Conservation (phyloP, 768 basidiomycete genomes). For the Xerocomus brunneocitrinus region DNA sequence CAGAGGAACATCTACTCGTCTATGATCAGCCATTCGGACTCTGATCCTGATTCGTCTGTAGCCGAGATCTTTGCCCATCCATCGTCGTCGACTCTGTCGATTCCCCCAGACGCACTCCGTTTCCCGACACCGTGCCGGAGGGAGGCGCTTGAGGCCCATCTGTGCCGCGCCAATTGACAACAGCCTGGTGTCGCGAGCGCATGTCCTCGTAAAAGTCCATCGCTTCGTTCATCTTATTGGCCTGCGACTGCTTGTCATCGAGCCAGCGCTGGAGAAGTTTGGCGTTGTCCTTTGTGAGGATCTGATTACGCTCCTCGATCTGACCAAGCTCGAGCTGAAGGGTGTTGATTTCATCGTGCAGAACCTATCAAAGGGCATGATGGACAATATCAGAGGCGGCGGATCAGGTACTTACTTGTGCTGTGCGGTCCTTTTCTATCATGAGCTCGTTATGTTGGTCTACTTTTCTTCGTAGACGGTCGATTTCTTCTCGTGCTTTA, state of each 20-base stretch:
- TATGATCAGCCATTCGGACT: constrained; percentile 89
- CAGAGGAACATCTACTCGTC: constrained; percentile 34
- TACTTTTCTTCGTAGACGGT: constrained; percentile 65
- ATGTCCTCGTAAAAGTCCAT: constrained; percentile 87
- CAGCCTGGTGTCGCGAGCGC: constrained; percentile 66
- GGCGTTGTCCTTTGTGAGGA: constrained; percentile 89
- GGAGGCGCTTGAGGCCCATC: constrained; percentile 32
- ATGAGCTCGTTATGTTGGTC: constrained; percentile 82
- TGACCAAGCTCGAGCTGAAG: constrained; percentile 88
- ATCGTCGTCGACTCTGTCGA: constrained; percentile 37
- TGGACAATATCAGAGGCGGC: neutral
- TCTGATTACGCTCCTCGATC: constrained; percentile 81
- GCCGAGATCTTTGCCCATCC: constrained; percentile 72
- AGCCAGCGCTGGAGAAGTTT: constrained; percentile 95
- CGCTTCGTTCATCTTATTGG: constrained; percentile 92
- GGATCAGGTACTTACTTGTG: constrained; percentile 56
- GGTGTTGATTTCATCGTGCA: constrained; percentile 93
- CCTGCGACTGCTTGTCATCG: constrained; percentile 89
- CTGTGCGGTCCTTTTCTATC: constrained; percentile 82
- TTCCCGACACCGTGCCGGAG: constrained; percentile 38
- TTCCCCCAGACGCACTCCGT: constrained; percentile 42
- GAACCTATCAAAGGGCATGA: constrained; percentile 49
- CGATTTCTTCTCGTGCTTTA: constrained; percentile 72
- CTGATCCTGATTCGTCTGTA: constrained; percentile 68
- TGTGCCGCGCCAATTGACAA: constrained; percentile 52